These are phyloP conservation scores for Blastobotrys malaysiensis DNA, from an alignment of 1,139 yeast species.

Conservation along the genomic window DNA sequence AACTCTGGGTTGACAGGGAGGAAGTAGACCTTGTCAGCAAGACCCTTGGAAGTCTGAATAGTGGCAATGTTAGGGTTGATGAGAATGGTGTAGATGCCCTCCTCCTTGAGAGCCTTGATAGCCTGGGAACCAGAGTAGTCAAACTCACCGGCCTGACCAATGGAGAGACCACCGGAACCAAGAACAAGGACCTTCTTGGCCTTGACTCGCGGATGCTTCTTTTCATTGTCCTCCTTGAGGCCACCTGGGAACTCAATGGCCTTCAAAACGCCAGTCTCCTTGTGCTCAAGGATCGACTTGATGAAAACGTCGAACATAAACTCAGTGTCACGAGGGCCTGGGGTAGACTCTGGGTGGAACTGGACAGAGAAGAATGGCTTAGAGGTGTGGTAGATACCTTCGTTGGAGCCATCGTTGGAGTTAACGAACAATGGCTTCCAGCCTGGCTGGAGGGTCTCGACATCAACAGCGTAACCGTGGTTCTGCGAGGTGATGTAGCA, in stretches of 20 bases:
- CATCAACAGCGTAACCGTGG: conserved; percentile 97
- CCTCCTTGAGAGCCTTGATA: conserved; percentile 83
- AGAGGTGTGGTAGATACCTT: conserved; percentile 89
- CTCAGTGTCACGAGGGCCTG: conserved; percentile 99
- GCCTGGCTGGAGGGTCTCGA: conserved; percentile 57
- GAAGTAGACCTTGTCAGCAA: conserved; percentile 96
- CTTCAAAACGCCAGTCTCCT: conserved; percentile 53
- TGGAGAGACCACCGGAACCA: conserved; percentile 98
- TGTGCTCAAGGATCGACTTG: conserved; percentile 64
- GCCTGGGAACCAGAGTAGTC: conserved; percentile 95
- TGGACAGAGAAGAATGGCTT: conserved; percentile 97
- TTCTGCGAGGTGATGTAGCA: conserved; percentile 99
- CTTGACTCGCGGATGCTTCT: conserved; percentile 64
- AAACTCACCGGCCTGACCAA: conserved; percentile 99
- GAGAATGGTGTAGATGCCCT: conserved; percentile 90
- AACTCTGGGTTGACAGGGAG: conserved; percentile 95
- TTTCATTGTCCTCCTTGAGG: conserved; percentile 54
- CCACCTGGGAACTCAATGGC: conserved; percentile 94
- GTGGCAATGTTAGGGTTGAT: conserved; percentile 98
- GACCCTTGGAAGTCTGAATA: conserved; percentile 94
- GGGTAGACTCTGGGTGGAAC: conserved; percentile 99
- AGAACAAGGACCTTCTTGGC: conserved; percentile 92
- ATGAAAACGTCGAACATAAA: conserved; percentile 93
- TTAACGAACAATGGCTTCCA: conserved; percentile 96
- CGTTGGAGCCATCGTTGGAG: conserved; percentile 96